Conservation (phyloP, 2,329 filamentous ascomycete species). For the Penicillium freii region DNA sequence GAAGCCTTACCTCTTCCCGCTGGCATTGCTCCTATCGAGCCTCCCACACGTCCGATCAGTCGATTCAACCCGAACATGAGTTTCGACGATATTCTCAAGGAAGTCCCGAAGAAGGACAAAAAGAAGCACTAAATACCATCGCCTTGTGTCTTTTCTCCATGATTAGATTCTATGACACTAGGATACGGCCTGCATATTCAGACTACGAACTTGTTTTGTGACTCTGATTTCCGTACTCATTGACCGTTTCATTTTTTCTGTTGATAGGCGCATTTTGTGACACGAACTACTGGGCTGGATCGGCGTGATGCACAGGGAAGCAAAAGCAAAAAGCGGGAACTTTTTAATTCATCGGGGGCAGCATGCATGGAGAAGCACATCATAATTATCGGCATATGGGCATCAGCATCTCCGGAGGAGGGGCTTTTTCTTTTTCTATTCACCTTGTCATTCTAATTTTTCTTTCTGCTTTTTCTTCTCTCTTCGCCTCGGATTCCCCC, state of each 20-base stretch:
- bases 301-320: slow-evolving; percentile 25
- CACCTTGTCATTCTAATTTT: slow-evolving; percentile 14
- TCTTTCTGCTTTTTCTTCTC: slow-evolving; percentile 6
- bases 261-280: slow-evolving; percentile 26
- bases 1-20: slow-evolving; percentile 46
- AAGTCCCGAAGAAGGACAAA: slow-evolving; percentile 40
- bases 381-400: slow-evolving; percentile 27
- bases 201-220: background rate
- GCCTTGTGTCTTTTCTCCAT: slow-evolving; percentile 10
- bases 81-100: slow-evolving; percentile 49
- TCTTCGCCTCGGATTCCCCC: slow-evolving; percentile 20
- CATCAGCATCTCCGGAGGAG: slow-evolving; percentile 21
- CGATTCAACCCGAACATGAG: slow-evolving; percentile 50
- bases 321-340: slow-evolving; percentile 17
- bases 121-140: slow-evolving; percentile 29
- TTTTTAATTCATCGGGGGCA: slow-evolving; percentile 17
- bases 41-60: slow-evolving; percentile 39
- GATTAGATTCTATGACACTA: slow-evolving; percentile 5
- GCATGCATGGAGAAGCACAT: slow-evolving; percentile 18
- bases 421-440: slow-evolving; percentile 14
- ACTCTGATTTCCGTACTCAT: background rate
- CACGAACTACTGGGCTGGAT: background rate
- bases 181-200: background rate
- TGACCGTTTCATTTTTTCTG: slow-evolving; percentile 12
- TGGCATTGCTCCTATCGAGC: slow-evolving; percentile 43